phyloP scores from a whole-genome alignment of 176 grass and related monocot genomes.

The Calamus simplicifolius region DNA sequence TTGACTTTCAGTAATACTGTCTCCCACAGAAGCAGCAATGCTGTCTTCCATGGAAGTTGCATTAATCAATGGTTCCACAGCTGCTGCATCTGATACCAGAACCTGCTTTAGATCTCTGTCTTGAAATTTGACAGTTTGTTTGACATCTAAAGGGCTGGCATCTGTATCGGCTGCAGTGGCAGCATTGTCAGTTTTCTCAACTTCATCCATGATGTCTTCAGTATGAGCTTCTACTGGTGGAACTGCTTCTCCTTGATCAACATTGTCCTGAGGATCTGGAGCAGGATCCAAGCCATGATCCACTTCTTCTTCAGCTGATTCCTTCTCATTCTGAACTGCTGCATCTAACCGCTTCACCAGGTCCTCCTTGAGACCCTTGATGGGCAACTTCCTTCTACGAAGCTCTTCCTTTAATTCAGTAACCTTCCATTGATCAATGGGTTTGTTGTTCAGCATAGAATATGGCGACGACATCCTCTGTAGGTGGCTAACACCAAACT shows the following conservation, averaged over 20 bases:
- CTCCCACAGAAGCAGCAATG: neutral
- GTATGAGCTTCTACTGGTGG: constrained; percentile 5
- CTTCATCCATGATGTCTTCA: constrained; percentile 17
- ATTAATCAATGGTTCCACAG: constrained; percentile 8
- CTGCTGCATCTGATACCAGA: neutral
- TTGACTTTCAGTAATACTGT: neutral
- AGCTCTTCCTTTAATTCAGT: constrained; percentile 79
- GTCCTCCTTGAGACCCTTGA: constrained; percentile 71
- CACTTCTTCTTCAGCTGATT: constrained; percentile 9
- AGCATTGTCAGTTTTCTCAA: constrained; percentile 9
- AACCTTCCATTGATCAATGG: constrained; percentile 85
- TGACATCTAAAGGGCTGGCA: constrained; percentile 13
- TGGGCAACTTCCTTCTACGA: constrained; percentile 39
- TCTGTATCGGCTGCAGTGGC: constrained; percentile 7
- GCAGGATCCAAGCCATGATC: constrained; percentile 18
- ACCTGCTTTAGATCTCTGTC: constrained; percentile 4
- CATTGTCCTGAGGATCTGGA: constrained; percentile 17
- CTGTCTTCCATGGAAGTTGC: constrained; percentile 3
- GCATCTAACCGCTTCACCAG: constrained; percentile 58
- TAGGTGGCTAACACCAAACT: neutral
- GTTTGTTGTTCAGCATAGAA: constrained; percentile 43
- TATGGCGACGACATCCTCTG: constrained; percentile 32
- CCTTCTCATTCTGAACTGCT: constrained; percentile 34
- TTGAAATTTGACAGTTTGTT: constrained; percentile 18
- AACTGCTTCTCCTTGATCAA: constrained; percentile 4